These are phyloP conservation scores for Alopecurus myosuroides DNA, from an alignment of 176 grass and related monocot genomes.

Conservation along the genomic window DNA sequence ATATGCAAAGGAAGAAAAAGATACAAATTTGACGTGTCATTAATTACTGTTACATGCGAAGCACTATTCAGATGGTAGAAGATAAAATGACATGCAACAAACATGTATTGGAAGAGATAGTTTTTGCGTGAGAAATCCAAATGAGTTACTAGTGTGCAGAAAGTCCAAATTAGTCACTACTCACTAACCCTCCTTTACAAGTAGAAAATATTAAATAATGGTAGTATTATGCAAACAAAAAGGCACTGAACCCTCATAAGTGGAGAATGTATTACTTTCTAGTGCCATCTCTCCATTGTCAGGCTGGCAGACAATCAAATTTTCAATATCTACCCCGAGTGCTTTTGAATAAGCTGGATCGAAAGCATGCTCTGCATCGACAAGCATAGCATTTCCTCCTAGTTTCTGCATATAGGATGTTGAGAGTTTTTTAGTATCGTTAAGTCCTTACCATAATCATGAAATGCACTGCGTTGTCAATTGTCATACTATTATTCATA, in stretches of 20 bases:
- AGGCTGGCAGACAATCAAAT: conserved; percentile 96
- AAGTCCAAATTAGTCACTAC: background rate
- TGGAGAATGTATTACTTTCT: conserved; percentile 70
- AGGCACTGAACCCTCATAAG: background rate
- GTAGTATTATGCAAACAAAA: background rate
- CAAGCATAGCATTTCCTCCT: conserved; percentile 98
- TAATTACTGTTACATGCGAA: background rate
- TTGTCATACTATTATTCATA: too few species aligned
- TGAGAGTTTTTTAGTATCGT: background rate
- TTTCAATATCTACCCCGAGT: conserved; percentile 97
- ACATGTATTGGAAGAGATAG: background rate
- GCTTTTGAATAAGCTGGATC: conserved; percentile 95
- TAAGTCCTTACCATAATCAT: background rate
- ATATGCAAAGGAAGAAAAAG: background rate
- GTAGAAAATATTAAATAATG: background rate
- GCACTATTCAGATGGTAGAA: background rate
- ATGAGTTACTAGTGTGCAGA: background rate
- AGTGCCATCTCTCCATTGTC: conserved; percentile 98
- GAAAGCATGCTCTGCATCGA: conserved; percentile 98
- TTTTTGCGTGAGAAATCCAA: background rate
- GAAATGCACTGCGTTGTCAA: background rate
- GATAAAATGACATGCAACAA: background rate
- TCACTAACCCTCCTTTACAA: background rate
- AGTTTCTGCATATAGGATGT: conserved; percentile 65
- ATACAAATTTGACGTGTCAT: background rate